Evolutionary conservation across 495 filamentous ascomycete genomes (phyloP), one percentile per base, ranked within the genome.

Genomic region (Articulospora tetracladia): DNA sequence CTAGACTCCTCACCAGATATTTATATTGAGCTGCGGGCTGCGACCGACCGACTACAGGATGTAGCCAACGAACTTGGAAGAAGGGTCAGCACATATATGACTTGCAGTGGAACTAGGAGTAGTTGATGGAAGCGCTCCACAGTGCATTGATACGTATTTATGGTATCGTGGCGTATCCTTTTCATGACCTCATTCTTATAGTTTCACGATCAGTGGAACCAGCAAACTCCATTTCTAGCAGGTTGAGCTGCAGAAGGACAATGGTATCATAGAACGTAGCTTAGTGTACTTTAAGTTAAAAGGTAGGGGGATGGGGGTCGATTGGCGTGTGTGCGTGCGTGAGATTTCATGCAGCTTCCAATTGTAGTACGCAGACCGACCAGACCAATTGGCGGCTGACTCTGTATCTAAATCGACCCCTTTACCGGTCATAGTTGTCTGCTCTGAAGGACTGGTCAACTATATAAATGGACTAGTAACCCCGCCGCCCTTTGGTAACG

Each of bases 301-400:
- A 64, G 51, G 60, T 52, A 60, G 25, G 58, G 61, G 61, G 60
- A 63, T 59, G 61, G 23, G 52, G 60, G 56, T 60, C 61, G 53
- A 47, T 63, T 51, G 32, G 55, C 53, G 34, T 61, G 58, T 32
- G 6, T 4, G 30, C 54, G 50, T 65, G 53, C 53, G 41, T 61
- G 55, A 61, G 53, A 57, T 66, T 68, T 49, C 59, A 61, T 55
- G 32, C 60, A 66, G 58, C 61, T 70, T 70, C 68, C 61, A 62
- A 57, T 61, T 68, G 60, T 57, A 62, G 69, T 60, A 64, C 63
- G 61, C 59, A 64, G 63, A 70, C 63, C 69, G 69, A 72, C 64
- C 68, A 62, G 60, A 64, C 69, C 63, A 72, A 70, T 72, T 27
- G 65, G 63, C 59, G 47, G 64, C 52, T 36, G 58, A 58, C 58